Percentiles rank a stretch among this genome's conserved stretches.
Conservation (phyloP, 768 basidiomycete genomes). For the Russula compacta region DNA sequence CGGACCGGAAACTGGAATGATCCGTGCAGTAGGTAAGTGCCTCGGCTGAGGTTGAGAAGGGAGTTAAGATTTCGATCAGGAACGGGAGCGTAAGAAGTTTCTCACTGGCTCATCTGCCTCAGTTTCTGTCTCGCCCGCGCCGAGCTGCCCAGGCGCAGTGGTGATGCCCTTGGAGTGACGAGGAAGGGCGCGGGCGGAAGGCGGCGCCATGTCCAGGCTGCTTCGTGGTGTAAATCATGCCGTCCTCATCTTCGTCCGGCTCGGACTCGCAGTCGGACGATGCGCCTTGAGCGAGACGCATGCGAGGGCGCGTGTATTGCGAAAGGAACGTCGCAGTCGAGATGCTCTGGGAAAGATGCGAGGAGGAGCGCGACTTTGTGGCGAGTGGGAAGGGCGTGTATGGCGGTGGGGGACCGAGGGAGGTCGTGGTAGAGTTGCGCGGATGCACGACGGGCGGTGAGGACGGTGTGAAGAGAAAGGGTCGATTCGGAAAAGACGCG, state of each 20-base stretch:
- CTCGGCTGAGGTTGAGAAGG: slow-evolving; percentile 31
- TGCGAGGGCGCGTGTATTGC: slow-evolving; percentile 6
- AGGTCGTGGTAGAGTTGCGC: background rate
- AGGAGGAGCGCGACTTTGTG: slow-evolving; percentile 17
- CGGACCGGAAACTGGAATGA: slow-evolving; percentile 40
- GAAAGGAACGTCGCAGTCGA: slow-evolving; percentile 12
- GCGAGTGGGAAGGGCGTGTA: slow-evolving; percentile 6
- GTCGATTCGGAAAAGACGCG: background rate
- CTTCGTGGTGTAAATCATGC: slow-evolving; percentile 13
- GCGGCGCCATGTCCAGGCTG: slow-evolving; percentile 2
- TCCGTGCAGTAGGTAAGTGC: slow-evolving; percentile 63
- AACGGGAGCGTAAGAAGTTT: background rate
- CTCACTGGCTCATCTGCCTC: slow-evolving; percentile 70
- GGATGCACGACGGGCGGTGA: slow-evolving; percentile 7
- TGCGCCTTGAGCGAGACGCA: slow-evolving; percentile 4
- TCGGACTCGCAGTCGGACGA: slow-evolving; percentile 15
- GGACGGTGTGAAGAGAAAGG: slow-evolving; percentile 12
- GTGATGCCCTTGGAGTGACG: slow-evolving; percentile 35
- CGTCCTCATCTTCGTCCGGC: slow-evolving; percentile 10
- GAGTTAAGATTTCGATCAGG: background rate
- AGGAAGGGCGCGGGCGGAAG: slow-evolving; percentile 15
- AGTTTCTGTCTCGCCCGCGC: slow-evolving; percentile 73
- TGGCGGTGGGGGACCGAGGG: slow-evolving; percentile 12
- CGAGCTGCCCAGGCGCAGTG: slow-evolving; percentile 48
- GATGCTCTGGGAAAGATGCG: slow-evolving; percentile 12